Evolutionary conservation across 208 protist species (phyloP).

Genomic region (Leishmania mexicana): DNA sequence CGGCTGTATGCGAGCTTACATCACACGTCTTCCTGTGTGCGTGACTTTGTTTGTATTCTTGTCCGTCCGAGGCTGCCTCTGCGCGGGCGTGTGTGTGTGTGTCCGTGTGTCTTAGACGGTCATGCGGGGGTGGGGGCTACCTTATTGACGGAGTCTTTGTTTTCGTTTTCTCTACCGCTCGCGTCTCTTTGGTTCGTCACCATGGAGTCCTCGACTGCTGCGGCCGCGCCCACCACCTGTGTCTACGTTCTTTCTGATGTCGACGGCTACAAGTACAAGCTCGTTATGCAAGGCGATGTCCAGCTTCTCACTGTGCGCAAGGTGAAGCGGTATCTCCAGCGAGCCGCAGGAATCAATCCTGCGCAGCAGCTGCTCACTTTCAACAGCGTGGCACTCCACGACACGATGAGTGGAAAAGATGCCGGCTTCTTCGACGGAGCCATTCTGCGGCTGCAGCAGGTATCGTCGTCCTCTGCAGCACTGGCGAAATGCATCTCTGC

Average conservation of each 20-base stretch:
- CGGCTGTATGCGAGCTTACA: not conserved
- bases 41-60: not conserved
- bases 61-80: not conserved
- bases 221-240: slow-evolving; percentile 6
- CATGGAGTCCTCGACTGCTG: not conserved
- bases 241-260: slow-evolving; percentile 74
- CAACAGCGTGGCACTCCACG: slow-evolving; percentile 35
- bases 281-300: slow-evolving; percentile 78
- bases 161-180: not conserved
- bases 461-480: not conserved
- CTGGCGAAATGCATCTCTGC: not conserved
- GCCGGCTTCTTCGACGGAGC: slow-evolving; percentile 68
- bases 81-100: not conserved
- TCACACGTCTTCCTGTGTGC: not conserved
- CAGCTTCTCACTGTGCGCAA: slow-evolving; percentile 42
- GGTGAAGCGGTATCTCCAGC: slow-evolving; percentile 78
- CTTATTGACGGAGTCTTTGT: not conserved
- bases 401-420: slow-evolving; percentile 42
- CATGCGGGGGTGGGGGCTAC: no score
- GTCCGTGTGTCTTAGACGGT: not conserved
- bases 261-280: slow-evolving; percentile 84
- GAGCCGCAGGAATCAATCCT: slow-evolving; percentile 44
- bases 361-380: slow-evolving; percentile 62
- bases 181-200: not conserved
- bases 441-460: slow-evolving; percentile 50